A percentile compares a stretch with the other conserved stretches of the same genome.
phyloP scores from a whole-genome alignment of 2,329 filamentous ascomycete genomes.

The Xylariaceae sp. region DNA sequence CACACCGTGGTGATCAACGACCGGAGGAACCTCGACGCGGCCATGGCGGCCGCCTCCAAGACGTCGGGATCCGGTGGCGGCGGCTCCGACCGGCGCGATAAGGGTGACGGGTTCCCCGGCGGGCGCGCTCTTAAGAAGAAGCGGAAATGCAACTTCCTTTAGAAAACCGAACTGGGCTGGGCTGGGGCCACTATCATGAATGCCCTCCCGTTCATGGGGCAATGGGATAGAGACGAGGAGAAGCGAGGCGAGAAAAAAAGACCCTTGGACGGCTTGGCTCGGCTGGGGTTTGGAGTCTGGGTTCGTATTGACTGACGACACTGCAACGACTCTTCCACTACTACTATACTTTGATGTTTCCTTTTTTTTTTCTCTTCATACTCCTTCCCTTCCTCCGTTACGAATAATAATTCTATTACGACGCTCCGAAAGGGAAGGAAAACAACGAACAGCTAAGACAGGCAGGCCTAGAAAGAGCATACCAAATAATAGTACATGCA shows the following conservation, averaged over 20 bases:
- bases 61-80: slow-evolving; percentile 20
- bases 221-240: background rate
- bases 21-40: slow-evolving; percentile 54
- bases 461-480: too few relatives aligned
- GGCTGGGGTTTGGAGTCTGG: background rate
- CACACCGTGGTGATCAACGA: slow-evolving; percentile 83
- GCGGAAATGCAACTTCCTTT: slow-evolving; percentile 76
- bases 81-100: slow-evolving; percentile 25
- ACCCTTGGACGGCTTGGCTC: background rate
- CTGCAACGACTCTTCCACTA: background rate
- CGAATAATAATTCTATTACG: too few relatives aligned
- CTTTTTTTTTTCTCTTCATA: too few relatives aligned
- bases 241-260: background rate
- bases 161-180: slow-evolving; percentile 31
- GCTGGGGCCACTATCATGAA: slow-evolving; percentile 1
- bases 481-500: too few relatives aligned
- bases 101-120: slow-evolving; percentile 35
- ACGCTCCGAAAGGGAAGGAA: too few relatives aligned
- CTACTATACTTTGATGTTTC: too few relatives aligned
- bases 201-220: background rate
- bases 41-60: slow-evolving; percentile 35
- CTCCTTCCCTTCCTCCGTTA: background rate
- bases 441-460: too few relatives aligned
- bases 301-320: background rate
- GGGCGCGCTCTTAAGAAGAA: slow-evolving; percentile 61